These are phyloP conservation scores for Phytophthora sojae DNA, from an alignment of 352 stramenopile species.

Conservation along the genomic window DNA sequence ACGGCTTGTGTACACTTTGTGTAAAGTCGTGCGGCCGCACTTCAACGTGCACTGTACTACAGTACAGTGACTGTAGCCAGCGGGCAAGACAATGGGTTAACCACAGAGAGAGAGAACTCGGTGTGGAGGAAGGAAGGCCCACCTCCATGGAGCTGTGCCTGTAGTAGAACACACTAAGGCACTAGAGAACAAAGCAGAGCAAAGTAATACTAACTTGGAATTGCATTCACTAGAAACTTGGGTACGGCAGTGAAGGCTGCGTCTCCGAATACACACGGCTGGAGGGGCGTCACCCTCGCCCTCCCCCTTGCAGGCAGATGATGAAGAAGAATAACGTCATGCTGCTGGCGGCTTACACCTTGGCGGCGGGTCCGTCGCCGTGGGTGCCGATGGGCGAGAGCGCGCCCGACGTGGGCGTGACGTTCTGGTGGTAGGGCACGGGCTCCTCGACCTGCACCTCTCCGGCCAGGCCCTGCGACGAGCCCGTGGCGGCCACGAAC, in stretches of 20 bases:
- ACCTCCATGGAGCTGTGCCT: no score
- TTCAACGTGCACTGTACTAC: constrained; percentile 6
- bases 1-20: neutral
- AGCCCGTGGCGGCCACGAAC: constrained; percentile 24
- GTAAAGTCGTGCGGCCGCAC: neutral
- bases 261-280: neutral
- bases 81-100: no score
- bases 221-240: constrained; percentile 13
- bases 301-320: neutral
- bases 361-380: constrained; percentile 29
- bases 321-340: neutral
- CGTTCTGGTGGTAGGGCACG: constrained; percentile 42
- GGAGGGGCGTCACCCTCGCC: neutral
- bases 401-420: constrained; percentile 33
- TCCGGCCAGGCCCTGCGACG: constrained; percentile 4
- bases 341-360: constrained; percentile 26
- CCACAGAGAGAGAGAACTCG: no score
- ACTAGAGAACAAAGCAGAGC: neutral
- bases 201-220: constrained; percentile 2
- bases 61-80: no score
- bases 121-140: no score
- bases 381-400: constrained; percentile 38
- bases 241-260: neutral
- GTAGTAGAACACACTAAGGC: no score
- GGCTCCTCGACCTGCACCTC: constrained; percentile 42